A percentile compares a stretch with the other conserved stretches of the same genome.
phyloP scores from a whole-genome alignment of 2,329 filamentous ascomycete genomes.

The Sordariomycetes sp. region DNA sequence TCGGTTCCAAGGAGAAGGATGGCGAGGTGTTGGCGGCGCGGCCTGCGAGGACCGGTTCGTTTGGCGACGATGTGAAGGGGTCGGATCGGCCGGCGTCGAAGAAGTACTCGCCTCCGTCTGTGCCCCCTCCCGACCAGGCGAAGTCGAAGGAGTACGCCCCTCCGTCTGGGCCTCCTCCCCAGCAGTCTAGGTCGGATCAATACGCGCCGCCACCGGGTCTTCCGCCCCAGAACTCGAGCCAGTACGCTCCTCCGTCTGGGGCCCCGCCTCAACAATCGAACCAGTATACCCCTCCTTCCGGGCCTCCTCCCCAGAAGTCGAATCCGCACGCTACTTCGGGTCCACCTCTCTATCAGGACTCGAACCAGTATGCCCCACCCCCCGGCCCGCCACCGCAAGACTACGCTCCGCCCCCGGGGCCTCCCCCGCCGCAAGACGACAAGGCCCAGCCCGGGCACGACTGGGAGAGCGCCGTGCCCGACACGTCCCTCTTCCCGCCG shows the following conservation, averaged over 20 bases:
- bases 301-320: neutral
- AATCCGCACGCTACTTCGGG: slow-evolving; percentile 7
- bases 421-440: slow-evolving; percentile 14
- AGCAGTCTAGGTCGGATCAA: neutral
- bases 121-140: slow-evolving; percentile 16
- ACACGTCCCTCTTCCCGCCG: slow-evolving; percentile 61
- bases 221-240: slow-evolving; percentile 5
- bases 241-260: slow-evolving; percentile 7
- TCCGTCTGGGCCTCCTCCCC: neutral
- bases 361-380: slow-evolving; percentile 10
- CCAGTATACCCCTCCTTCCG: neutral
- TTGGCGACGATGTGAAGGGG: slow-evolving; percentile 5
- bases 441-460: slow-evolving; percentile 13
- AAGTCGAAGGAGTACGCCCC: neutral
- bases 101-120: slow-evolving; percentile 10
- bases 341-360: slow-evolving; percentile 13
- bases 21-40: slow-evolving; percentile 27
- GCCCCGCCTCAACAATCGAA: neutral
- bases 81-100: slow-evolving; percentile 5
- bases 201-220: slow-evolving; percentile 20
- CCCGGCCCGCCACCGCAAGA: slow-evolving; percentile 14
- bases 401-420: slow-evolving; percentile 24
- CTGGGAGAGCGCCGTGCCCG: slow-evolving; percentile 61
- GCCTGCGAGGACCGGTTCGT: slow-evolving; percentile 17
- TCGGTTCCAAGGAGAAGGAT: slow-evolving; percentile 31